Percentiles rank a stretch among this genome's conserved stretches.
phyloP scores from a whole-genome alignment of 768 basidiomycete species.

The Mycena polygramma region DNA sequence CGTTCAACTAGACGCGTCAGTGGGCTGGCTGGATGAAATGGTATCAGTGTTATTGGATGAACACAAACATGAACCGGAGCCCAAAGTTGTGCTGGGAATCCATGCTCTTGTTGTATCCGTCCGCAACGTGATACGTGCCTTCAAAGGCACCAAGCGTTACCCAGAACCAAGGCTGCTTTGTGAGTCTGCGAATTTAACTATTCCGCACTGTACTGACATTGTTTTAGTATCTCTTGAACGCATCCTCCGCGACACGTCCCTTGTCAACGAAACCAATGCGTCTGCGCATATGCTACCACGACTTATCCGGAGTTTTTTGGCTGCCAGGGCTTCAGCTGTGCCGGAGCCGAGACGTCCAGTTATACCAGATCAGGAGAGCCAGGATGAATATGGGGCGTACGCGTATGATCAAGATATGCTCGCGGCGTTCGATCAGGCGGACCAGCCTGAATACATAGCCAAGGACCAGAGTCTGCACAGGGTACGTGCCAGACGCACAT shows the following conservation, averaged over 20 bases:
- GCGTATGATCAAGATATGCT: constrained; percentile 68
- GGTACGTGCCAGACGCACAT: constrained; percentile 49
- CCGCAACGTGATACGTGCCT: constrained; percentile 21
- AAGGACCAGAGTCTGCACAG: constrained; percentile 65
- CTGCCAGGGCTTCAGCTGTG: constrained; percentile 63
- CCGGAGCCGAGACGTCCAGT: constrained; percentile 56
- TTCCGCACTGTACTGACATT: neutral
- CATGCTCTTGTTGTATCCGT: constrained; percentile 25
- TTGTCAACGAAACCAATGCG: constrained; percentile 26
- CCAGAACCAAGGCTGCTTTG: constrained; percentile 74
- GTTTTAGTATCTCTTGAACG: constrained; percentile 27
- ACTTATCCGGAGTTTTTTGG: constrained; percentile 72
- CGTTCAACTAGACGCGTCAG: constrained; percentile 63
- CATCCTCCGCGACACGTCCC: constrained; percentile 16
- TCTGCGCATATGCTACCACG: constrained; percentile 65
- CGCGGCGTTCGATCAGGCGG: constrained; percentile 40
- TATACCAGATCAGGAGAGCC: constrained; percentile 69
- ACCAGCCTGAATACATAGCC: constrained; percentile 44
- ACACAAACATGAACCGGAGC: constrained; percentile 50
- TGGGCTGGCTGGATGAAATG: constrained; percentile 77
- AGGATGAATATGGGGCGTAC: constrained; percentile 74
- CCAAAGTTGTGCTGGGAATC: constrained; percentile 23
- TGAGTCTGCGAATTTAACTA: constrained; percentile 37
- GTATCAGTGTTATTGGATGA: constrained; percentile 68
- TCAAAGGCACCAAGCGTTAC: constrained; percentile 50